These are phyloP conservation scores for Thelonectria rubi DNA, from an alignment of 2,329 filamentous ascomycete species.

Conservation along the genomic window DNA sequence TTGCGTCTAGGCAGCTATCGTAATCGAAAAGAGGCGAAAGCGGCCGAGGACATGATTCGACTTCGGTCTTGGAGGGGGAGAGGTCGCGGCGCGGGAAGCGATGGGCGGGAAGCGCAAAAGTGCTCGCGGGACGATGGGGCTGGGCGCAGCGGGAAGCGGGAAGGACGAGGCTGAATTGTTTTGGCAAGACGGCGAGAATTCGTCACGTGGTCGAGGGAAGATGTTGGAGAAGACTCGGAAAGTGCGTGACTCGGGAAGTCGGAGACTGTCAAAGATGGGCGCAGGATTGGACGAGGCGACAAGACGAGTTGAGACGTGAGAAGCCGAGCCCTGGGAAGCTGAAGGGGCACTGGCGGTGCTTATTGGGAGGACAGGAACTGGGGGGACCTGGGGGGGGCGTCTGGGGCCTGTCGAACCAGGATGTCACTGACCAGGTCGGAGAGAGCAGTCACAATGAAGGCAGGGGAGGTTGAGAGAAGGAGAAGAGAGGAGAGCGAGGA, in stretches of 20 bases:
- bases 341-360: conserved; percentile 14
- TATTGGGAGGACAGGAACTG: conserved; percentile 2
- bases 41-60: conserved; percentile 37
- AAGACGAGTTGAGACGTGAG: background rate
- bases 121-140: background rate
- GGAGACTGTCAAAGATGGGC: conserved; percentile 6
- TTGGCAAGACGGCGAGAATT: background rate
- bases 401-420: conserved; percentile 15
- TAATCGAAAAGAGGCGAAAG: conserved; percentile 27
- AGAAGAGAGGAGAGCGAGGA: background rate
- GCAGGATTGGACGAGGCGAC: conserved; percentile 14
- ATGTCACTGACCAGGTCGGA: conserved; percentile 20
- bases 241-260: background rate
- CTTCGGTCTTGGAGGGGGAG: conserved; percentile 21
- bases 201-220: background rate
- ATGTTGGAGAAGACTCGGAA: background rate
- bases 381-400: conserved; percentile 4
- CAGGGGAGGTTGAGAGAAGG: background rate
- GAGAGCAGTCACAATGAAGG: conserved; percentile 5
- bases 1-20: conserved; percentile 32
- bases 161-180: background rate
- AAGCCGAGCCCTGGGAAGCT: conserved; percentile 15
- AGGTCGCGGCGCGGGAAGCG: conserved; percentile 29
- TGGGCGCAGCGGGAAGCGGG: background rate
- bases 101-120: conserved; percentile 9